A percentile compares a stretch with the other conserved stretches of the same genome.
phyloP scores from a whole-genome alignment of 2,329 filamentous ascomycete species.

The Zalaria sp. region DNA sequence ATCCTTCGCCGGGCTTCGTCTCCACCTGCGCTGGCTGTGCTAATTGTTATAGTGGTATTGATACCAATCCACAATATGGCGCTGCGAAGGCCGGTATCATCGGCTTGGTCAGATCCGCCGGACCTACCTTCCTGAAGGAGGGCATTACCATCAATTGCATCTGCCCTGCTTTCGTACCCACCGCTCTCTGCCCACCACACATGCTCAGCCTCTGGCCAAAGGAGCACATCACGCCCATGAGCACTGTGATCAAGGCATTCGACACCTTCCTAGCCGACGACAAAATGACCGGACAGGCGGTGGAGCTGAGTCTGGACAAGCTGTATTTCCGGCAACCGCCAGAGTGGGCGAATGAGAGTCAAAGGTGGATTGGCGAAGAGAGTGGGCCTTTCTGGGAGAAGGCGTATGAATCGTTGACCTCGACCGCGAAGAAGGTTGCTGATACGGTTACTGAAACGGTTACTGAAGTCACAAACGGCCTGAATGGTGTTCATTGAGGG shows the following conservation, averaged over 20 bases:
- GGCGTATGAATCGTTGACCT: slow-evolving; percentile 7
- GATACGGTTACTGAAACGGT: not conserved
- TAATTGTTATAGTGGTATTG: not conserved
- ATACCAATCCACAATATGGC: slow-evolving; percentile 9
- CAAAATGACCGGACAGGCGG: slow-evolving; percentile 22
- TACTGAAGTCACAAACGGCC: too few relatives aligned
- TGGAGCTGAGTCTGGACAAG: slow-evolving; percentile 26
- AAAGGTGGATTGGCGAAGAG: slow-evolving; percentile 21
- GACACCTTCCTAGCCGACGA: slow-evolving; percentile 19
- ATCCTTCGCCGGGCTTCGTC: not conserved
- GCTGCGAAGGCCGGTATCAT: slow-evolving; percentile 14
- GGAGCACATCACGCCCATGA: slow-evolving; percentile 21
- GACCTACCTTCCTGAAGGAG: slow-evolving; percentile 15
- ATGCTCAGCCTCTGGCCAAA: slow-evolving; percentile 16
- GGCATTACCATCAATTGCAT: slow-evolving; percentile 23
- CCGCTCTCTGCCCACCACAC: slow-evolving; percentile 16
- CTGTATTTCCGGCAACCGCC: slow-evolving; percentile 25
- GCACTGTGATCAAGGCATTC: slow-evolving; percentile 19
- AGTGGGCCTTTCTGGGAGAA: slow-evolving; percentile 18
- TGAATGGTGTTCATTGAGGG: too few relatives aligned
- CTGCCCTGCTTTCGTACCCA: slow-evolving; percentile 20
- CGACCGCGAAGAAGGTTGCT: too few relatives aligned
- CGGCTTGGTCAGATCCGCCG: slow-evolving; percentile 17
- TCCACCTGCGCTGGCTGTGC: too few relatives aligned
- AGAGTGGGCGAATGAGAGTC: slow-evolving; percentile 25